These are phyloP conservation scores for Tilletiopsis washingtonensis DNA, from an alignment of 1,284 basidiomycete species.

Conservation along the genomic window DNA sequence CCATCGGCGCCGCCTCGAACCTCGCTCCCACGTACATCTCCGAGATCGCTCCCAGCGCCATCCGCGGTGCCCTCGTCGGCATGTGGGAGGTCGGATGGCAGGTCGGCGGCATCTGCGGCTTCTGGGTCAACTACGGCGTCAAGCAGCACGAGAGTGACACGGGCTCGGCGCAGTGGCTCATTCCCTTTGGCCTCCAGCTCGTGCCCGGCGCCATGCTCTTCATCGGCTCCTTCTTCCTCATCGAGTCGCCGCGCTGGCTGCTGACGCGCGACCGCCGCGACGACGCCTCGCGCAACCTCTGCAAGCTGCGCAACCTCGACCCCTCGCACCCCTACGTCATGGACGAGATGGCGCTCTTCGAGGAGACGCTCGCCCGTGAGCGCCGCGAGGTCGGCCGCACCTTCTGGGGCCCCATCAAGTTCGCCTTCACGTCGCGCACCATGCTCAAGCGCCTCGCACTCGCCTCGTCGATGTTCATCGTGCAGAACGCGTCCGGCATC, in stretches of 20 bases:
- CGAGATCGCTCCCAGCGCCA: constrained; percentile 49
- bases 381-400: constrained; percentile 4
- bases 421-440: constrained; percentile 17
- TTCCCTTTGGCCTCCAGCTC: constrained; percentile 55
- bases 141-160: constrained; percentile 47
- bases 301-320: constrained; percentile 32
- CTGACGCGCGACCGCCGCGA: constrained; percentile 52
- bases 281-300: constrained; percentile 30
- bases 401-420: constrained; percentile 21
- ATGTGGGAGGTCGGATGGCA: constrained; percentile 53
- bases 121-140: constrained; percentile 50
- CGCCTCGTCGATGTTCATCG: constrained; percentile 33
- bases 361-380: constrained; percentile 10
- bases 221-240: constrained; percentile 51
- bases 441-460: constrained; percentile 24
- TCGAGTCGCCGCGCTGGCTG: constrained; percentile 60
- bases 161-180: constrained; percentile 50
- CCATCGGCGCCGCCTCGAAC: constrained; percentile 47
- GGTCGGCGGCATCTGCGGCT: constrained; percentile 38
- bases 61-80: constrained; percentile 54
- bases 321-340: constrained; percentile 30
- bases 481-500: constrained; percentile 46
- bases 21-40: constrained; percentile 48
- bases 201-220: constrained; percentile 51
- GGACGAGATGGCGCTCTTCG: constrained; percentile 16